Conservation (phyloP, 1,284 basidiomycete species). For the Sporisorium reilianum region DNA sequence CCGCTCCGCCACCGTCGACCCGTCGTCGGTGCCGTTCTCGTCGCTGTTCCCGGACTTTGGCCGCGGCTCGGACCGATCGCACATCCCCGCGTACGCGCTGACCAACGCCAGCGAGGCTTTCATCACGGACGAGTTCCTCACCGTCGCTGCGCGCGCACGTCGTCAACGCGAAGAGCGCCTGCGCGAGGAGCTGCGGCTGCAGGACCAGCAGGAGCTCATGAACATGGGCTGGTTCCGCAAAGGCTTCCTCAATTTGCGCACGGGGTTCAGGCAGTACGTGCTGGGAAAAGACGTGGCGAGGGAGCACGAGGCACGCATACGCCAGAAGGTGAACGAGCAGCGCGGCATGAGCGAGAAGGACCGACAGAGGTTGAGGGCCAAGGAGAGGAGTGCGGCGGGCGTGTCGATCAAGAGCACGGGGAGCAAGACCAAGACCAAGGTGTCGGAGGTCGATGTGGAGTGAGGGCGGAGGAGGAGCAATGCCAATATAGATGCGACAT, state of each 20-base stretch:
- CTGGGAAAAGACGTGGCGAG: constrained; percentile 31
- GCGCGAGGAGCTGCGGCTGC: constrained; percentile 26
- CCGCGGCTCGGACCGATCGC: constrained; percentile 10
- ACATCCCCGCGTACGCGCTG: constrained; percentile 19
- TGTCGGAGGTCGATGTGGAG: neutral
- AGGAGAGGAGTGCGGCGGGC: constrained; percentile 26
- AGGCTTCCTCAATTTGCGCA: constrained; percentile 37
- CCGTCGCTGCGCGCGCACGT: constrained; percentile 38
- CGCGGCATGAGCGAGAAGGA: constrained; percentile 26
- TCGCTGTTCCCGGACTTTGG: constrained; percentile 38
- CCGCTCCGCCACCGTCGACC: constrained; percentile 21
- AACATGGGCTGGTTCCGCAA: constrained; percentile 51
- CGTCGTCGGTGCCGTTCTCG: constrained; percentile 21
- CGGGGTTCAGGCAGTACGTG: constrained; percentile 41
- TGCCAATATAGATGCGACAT: neutral
- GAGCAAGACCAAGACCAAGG: constrained; percentile 27
- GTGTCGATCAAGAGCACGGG: constrained; percentile 31
- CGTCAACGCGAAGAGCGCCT: constrained; percentile 36
- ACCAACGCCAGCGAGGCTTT: constrained; percentile 22
- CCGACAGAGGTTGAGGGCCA: constrained; percentile 21
- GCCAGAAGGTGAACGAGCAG: constrained; percentile 21
- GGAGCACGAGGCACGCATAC: constrained; percentile 25
- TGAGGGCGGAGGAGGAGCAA: neutral
- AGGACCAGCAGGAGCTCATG: constrained; percentile 43
- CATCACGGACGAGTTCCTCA: constrained; percentile 49